These are phyloP conservation scores for Amylostereum chailletii DNA, from an alignment of 1,284 basidiomycete genomes.

Conservation along the genomic window DNA sequence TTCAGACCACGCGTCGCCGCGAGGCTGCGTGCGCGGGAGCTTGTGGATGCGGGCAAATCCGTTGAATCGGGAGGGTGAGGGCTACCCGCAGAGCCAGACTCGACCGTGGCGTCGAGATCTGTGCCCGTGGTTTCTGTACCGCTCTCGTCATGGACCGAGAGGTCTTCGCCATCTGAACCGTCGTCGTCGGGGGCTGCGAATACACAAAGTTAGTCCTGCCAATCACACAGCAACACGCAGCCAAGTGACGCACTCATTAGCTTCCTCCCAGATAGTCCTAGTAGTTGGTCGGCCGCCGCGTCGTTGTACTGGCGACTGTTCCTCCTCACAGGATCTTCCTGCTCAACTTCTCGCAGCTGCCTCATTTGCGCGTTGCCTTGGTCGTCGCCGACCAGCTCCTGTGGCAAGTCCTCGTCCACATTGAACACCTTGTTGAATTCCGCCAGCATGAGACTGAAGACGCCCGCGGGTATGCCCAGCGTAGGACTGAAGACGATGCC, in stretches of 20 bases:
- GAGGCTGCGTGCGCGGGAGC: constrained; percentile 45
- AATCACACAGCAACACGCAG: constrained; percentile 1
- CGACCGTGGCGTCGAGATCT: constrained; percentile 32
- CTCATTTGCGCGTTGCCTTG: constrained; percentile 22
- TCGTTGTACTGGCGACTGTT: constrained; percentile 77
- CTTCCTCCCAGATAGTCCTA: constrained; percentile 62
- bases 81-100: constrained; percentile 33
- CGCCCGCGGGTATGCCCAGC: constrained; percentile 88
- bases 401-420: constrained; percentile 36
- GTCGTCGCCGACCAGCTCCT: constrained; percentile 14
- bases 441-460: constrained; percentile 87
- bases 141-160: constrained; percentile 60
- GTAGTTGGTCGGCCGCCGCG: constrained; percentile 67
- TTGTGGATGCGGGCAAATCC: constrained; percentile 13
- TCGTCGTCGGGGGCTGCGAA: constrained; percentile 42
- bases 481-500: constrained; percentile 98
- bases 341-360: constrained; percentile 20
- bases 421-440: constrained; percentile 89
- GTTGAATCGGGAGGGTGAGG: constrained; percentile 2
- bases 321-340: constrained; percentile 34
- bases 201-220: neutral
- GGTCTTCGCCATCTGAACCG: constrained; percentile 54
- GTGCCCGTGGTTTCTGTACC: constrained; percentile 61
- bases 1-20: constrained; percentile 68
- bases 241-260: constrained; percentile 41